phyloP scores from a whole-genome alignment of 1,284 basidiomycete species.

The Exobasidium rhododendri region DNA sequence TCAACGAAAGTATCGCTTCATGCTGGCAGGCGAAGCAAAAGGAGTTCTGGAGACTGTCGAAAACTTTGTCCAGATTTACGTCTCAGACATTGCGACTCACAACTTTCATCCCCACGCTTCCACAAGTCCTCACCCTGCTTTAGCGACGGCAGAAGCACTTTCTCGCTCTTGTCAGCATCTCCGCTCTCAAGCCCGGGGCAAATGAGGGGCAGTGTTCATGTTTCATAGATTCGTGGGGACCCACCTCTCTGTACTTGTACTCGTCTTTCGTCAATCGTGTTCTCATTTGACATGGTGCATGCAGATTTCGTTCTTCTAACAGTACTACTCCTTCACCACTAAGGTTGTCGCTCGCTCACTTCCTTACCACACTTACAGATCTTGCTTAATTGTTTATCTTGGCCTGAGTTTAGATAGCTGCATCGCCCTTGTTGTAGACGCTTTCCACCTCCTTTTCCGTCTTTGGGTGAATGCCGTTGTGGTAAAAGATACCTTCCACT shows the following conservation, averaged over 20 bases:
- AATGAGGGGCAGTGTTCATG: too few relatives aligned
- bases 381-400: too few relatives aligned
- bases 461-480: conserved; percentile 46
- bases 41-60: not conserved
- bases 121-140: not conserved
- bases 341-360: too few relatives aligned
- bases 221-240: too few relatives aligned
- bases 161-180: not conserved
- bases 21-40: conserved; percentile 33
- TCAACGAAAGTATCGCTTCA: conserved; percentile 24
- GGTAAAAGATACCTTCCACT: conserved; percentile 57
- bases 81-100: conserved; percentile 1
- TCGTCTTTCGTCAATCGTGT: not conserved
- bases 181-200: not conserved
- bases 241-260: too few relatives aligned
- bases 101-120: not conserved
- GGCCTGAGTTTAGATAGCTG: not conserved
- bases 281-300: too few relatives aligned
- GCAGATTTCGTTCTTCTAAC: too few relatives aligned
- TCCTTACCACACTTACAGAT: too few relatives aligned
- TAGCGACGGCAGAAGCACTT: conserved; percentile 5
- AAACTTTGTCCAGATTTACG: not conserved
- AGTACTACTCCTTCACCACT: too few relatives aligned
- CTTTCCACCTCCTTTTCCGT: conserved; percentile 31
- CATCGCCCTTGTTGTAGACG: conserved; percentile 39